A percentile compares a stretch with the other conserved stretches of the same genome.
Evolutionary conservation across 495 filamentous ascomycete species (phyloP).

Genomic region (Daldinia childiae): DNA sequence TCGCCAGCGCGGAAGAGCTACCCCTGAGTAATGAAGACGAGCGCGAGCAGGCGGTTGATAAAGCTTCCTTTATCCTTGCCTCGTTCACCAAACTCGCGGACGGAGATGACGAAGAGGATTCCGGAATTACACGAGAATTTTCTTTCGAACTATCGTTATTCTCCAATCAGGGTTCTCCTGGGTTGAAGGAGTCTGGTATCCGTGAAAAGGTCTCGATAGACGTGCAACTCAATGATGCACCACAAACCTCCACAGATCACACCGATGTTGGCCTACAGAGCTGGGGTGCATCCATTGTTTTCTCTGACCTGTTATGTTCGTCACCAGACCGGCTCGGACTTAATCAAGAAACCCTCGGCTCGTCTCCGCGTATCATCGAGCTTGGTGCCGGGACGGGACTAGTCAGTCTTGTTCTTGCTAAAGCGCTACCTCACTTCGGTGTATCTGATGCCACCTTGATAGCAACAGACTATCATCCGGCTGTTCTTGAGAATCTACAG

Average conservation of each 20-base stretch:
- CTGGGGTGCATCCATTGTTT: slow-evolving; percentile 54
- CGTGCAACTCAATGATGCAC: slow-evolving; percentile 42
- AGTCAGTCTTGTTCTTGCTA: slow-evolving; percentile 63
- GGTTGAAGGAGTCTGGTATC: not conserved
- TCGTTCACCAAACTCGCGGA: slow-evolving; percentile 30
- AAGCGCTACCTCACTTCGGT: slow-evolving; percentile 41
- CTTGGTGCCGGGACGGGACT: slow-evolving; percentile 76
- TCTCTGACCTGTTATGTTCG: slow-evolving; percentile 49
- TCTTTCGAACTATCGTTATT: slow-evolving; percentile 31
- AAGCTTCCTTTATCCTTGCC: slow-evolving; percentile 44
- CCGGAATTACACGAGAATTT: slow-evolving; percentile 48
- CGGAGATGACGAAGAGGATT: slow-evolving; percentile 42
- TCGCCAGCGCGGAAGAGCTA: slow-evolving; percentile 47
- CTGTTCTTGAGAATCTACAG: slow-evolving; percentile 49
- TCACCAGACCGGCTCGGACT: slow-evolving; percentile 43
- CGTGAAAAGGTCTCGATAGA: slow-evolving; percentile 34
- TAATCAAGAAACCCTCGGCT: slow-evolving; percentile 4
- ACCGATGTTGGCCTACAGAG: slow-evolving; percentile 54
- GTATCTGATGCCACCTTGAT: slow-evolving; percentile 40
- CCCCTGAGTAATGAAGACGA: slow-evolving; percentile 40
- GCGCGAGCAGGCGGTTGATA: slow-evolving; percentile 43
- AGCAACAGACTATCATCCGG: slow-evolving; percentile 53
- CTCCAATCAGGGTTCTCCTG: not conserved
- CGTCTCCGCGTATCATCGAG: slow-evolving; percentile 63
- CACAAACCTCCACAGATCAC: slow-evolving; percentile 44